A percentile compares a stretch with the other conserved stretches of the same genome.
These are phyloP conservation scores for Trypanosoma platydactyli DNA, from an alignment of 208 protist genomes.

Conservation along the genomic window DNA sequence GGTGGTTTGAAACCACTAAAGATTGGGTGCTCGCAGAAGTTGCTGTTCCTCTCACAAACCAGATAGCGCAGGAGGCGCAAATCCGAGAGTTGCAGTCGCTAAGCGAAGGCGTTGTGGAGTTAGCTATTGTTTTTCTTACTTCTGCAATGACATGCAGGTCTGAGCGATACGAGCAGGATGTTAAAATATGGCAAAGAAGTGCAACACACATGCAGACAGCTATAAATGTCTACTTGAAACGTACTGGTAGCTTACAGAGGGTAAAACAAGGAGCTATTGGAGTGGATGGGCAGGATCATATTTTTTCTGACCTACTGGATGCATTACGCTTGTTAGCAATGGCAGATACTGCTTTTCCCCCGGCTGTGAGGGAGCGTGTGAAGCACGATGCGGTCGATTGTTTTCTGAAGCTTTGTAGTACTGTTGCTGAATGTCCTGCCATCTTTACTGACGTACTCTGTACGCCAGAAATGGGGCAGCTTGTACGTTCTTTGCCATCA, in stretches of 20 bases:
- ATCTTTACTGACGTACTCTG: conserved; percentile 31
- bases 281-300: neutral
- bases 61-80: neutral
- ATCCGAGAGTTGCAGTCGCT: conserved; percentile 9
- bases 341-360: conserved; percentile 13
- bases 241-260: neutral
- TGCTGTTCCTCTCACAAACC: conserved; percentile 8
- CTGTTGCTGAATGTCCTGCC: neutral
- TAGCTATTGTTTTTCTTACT: conserved; percentile 23
- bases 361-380: conserved; percentile 13
- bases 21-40: conserved; percentile 4
- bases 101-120: conserved; percentile 20
- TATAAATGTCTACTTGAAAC: conserved; percentile 2
- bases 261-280: neutral
- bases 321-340: conserved; percentile 18
- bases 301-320: conserved; percentile 21
- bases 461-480: conserved; percentile 16
- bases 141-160: conserved; percentile 6
- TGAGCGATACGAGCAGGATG: neutral
- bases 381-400: conserved; percentile 10
- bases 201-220: conserved; percentile 2
- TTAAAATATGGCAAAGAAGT: conserved; percentile 18
- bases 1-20: conserved; percentile 26
- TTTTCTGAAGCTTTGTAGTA: conserved; percentile 23
- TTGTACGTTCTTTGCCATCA: conserved; percentile 19